These are phyloP conservation scores for Apiospora marii DNA, from an alignment of 2,329 filamentous ascomycete species.

Conservation along the genomic window DNA sequence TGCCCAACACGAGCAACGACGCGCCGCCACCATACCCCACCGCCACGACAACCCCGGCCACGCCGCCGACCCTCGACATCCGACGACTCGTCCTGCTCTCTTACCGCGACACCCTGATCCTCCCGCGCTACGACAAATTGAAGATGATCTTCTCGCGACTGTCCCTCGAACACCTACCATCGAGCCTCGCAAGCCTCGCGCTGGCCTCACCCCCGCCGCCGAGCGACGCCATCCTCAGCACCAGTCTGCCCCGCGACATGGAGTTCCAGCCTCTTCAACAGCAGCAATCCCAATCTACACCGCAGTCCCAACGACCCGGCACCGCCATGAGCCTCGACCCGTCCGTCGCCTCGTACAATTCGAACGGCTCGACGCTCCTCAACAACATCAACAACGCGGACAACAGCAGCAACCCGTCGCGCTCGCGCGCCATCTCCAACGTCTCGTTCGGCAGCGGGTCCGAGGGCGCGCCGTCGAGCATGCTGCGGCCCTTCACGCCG, in stretches of 20 bases:
- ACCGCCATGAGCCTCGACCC: constrained; percentile 80
- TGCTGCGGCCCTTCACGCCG: constrained; percentile 60
- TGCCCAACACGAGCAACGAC: constrained; percentile 50
- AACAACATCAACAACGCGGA: constrained; percentile 61
- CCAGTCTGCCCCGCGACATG: constrained; percentile 26
- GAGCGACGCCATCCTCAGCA: constrained; percentile 46
- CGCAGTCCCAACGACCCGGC: constrained; percentile 62
- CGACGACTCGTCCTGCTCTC: constrained; percentile 86
- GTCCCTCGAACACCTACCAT: constrained; percentile 78
- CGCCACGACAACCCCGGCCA: constrained; percentile 47
- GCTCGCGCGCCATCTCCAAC: constrained; percentile 86
- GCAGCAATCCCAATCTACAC: constrained; percentile 51
- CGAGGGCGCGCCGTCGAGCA: constrained; percentile 45
- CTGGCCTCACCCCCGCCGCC: constrained; percentile 62
- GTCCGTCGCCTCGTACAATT: constrained; percentile 79
- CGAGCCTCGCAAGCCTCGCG: constrained; percentile 59
- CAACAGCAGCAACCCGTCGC: constrained; percentile 53
- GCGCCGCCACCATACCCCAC: constrained; percentile 47
- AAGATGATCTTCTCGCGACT: constrained; percentile 91
- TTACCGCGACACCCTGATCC: constrained; percentile 87
- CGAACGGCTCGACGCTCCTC: constrained; percentile 80
- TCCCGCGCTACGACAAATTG: constrained; percentile 87
- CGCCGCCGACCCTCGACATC: constrained; percentile 69
- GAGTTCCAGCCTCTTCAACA: not conserved
- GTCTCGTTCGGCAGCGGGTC: constrained; percentile 69